These are phyloP conservation scores for Nitzschia sp. DNA, from an alignment of 108 stramenopile genomes.

Conservation along the genomic window DNA sequence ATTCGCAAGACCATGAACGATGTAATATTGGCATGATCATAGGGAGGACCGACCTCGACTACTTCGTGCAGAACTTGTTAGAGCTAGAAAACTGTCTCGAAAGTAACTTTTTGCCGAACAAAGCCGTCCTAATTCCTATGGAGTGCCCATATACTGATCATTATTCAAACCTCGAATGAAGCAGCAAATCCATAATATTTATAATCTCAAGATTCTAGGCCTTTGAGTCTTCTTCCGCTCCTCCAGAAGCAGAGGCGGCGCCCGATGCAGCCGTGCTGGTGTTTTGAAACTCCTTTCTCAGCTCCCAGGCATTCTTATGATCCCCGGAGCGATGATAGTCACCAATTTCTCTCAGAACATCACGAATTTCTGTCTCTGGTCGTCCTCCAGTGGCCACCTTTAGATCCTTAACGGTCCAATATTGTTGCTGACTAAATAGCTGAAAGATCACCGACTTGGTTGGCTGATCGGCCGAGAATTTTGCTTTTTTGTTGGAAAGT, in stretches of 20 bases:
- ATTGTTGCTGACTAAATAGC: constrained; percentile 68
- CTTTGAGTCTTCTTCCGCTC: too few species aligned
- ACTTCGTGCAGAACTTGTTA: too few species aligned
- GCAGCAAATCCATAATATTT: too few species aligned
- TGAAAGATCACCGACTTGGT: constrained; percentile 74
- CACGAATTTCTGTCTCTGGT: constrained; percentile 75
- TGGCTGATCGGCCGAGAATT: constrained; percentile 54
- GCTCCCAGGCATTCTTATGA: constrained; percentile 72
- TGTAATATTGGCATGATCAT: too few species aligned
- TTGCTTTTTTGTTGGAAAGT: constrained; percentile 37
- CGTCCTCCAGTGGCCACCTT: constrained; percentile 52
- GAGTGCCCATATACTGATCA: too few species aligned
- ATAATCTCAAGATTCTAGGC: too few species aligned
- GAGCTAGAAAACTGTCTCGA: too few species aligned
- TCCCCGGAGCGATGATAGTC: constrained; percentile 83
- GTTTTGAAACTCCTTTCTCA: constrained; percentile 53
- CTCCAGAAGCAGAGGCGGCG: too few species aligned
- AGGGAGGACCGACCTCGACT: too few species aligned
- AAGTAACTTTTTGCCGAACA: too few species aligned
- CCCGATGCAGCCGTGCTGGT: background rate
- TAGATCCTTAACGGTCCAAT: constrained; percentile 81
- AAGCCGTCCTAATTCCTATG: too few species aligned
- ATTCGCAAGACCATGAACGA: constrained; percentile 3
- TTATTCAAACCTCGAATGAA: too few species aligned
- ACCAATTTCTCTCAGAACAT: constrained; percentile 71